Percentiles rank a stretch among this genome's conserved stretches.
Conservation (phyloP, 768 basidiomycete species). For the Trametes meyenii region DNA sequence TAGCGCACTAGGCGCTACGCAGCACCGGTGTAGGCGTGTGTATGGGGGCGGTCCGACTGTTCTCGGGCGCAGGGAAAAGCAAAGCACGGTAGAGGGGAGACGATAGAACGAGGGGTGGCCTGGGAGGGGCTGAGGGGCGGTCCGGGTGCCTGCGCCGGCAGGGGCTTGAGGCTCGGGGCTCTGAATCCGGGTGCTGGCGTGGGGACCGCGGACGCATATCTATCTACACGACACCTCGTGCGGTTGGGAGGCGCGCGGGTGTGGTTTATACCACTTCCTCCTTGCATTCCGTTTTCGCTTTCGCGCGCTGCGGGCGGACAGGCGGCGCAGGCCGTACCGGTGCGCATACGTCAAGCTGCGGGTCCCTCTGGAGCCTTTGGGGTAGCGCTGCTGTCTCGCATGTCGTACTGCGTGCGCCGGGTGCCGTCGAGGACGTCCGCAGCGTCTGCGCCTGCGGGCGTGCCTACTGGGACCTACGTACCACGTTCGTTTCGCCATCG, state of each 20-base stretch:
- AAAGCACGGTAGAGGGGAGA: too few species aligned
- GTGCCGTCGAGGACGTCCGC: not conserved
- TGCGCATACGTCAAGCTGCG: not conserved
- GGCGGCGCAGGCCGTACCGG: not conserved
- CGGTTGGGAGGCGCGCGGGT: constrained; percentile 15
- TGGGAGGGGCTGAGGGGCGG: too few species aligned
- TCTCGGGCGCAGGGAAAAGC: not conserved
- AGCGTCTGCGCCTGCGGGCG: not conserved
- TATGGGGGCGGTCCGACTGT: not conserved
- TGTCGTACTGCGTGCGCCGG: not conserved
- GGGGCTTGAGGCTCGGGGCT: too few species aligned
- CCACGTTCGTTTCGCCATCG: not conserved
- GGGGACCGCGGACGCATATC: not conserved
- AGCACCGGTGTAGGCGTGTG: not conserved
- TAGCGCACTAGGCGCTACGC: constrained; percentile 12
- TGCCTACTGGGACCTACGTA: not conserved
- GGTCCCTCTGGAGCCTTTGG: too few species aligned
- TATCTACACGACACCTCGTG: constrained; percentile 10
- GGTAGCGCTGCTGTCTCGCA: too few species aligned
- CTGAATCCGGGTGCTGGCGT: too few species aligned
- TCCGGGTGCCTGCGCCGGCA: too few species aligned
- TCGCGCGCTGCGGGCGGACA: not conserved
- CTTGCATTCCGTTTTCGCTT: constrained; percentile 11
- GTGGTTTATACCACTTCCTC: constrained; percentile 17
- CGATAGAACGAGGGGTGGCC: too few species aligned